Conservation (phyloP, 352 stramenopile genomes). For the Halophytophthora batemanensis region DNA sequence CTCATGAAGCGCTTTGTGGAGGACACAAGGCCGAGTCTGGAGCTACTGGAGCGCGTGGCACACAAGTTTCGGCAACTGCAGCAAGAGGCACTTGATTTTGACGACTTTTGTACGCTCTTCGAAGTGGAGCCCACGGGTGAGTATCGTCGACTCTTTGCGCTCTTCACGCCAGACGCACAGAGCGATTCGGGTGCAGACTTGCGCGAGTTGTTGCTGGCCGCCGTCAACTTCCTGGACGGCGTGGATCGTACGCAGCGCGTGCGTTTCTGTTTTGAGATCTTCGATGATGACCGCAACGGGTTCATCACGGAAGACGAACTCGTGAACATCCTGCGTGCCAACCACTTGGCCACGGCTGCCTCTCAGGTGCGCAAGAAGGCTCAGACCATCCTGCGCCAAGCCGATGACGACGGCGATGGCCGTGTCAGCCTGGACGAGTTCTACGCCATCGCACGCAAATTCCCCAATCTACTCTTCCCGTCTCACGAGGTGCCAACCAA, state of each 20-base stretch:
- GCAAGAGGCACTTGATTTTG: slow-evolving; percentile 56
- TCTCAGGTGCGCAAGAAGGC: slow-evolving; percentile 84
- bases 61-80: slow-evolving; percentile 61
- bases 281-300: slow-evolving; percentile 91
- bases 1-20: slow-evolving; percentile 70
- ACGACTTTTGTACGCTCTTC: slow-evolving; percentile 83
- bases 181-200: slow-evolving; percentile 78
- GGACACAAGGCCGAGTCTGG: slow-evolving; percentile 61
- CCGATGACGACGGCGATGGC: slow-evolving; percentile 74
- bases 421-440: slow-evolving; percentile 87
- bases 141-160: slow-evolving; percentile 83
- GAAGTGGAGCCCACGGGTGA: slow-evolving; percentile 87
- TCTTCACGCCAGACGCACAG: slow-evolving; percentile 72
- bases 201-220: slow-evolving; percentile 88
- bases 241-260: slow-evolving; percentile 80
- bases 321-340: slow-evolving; percentile 88
- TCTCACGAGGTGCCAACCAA: slow-evolving; percentile 31
- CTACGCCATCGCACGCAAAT: slow-evolving; percentile 84
- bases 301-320: slow-evolving; percentile 91
- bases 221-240: slow-evolving; percentile 87
- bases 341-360: slow-evolving; percentile 74
- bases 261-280: slow-evolving; percentile 94
- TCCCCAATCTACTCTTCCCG: slow-evolving; percentile 89
- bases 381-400: slow-evolving; percentile 80
- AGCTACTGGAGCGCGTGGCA: slow-evolving; percentile 55